Conservation (phyloP, 306 rosid species). For the Acmispon strigosus region DNA sequence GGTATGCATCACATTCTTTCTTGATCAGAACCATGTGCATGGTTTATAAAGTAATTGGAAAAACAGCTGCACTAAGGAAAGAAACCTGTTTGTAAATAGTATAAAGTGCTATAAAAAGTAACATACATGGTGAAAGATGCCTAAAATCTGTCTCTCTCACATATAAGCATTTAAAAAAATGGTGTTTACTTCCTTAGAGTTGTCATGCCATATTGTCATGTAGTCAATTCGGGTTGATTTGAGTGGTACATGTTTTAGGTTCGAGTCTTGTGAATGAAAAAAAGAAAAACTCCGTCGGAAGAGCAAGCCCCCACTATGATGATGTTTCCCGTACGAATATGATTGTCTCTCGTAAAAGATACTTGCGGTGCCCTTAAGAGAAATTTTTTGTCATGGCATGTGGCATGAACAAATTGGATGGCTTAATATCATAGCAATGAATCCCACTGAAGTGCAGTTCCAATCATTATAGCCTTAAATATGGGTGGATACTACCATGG, state of each 20-base stretch:
- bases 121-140: conserved; percentile 19
- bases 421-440: conserved; percentile 37
- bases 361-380: too few species aligned
- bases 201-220: conserved; percentile 10
- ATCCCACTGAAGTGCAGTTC: conserved; percentile 19
- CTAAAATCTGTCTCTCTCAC: conserved; percentile 26
- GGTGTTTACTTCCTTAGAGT: neutral
- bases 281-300: too few species aligned
- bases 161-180: neutral
- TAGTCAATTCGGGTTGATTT: neutral
- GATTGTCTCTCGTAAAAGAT: too few species aligned
- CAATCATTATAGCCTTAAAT: conserved; percentile 25
- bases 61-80: conserved; percentile 12
- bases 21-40: conserved; percentile 39
- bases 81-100: conserved; percentile 25
- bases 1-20: conserved; percentile 31
- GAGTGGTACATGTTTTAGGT: too few species aligned
- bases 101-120: conserved; percentile 19
- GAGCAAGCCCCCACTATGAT: too few species aligned
- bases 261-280: too few species aligned
- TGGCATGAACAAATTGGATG: conserved; percentile 27
- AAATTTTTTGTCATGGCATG: neutral
- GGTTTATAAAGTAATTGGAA: conserved; percentile 20
- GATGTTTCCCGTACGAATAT: too few species aligned
- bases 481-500: conserved; percentile 15